These are phyloP conservation scores for Fusarium sp. DNA, from an alignment of 2,329 filamentous ascomycete genomes.

Conservation along the genomic window DNA sequence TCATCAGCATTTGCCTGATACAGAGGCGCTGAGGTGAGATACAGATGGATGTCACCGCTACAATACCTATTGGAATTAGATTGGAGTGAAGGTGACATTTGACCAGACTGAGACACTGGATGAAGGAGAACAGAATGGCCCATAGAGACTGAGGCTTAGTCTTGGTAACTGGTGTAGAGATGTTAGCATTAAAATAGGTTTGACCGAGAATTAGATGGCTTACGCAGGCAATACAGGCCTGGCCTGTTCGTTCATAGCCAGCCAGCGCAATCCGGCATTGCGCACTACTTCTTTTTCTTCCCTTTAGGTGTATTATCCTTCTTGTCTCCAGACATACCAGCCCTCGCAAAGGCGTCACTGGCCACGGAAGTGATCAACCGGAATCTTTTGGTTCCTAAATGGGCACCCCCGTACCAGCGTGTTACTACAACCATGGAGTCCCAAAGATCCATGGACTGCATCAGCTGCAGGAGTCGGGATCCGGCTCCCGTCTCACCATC, in stretches of 20 bases:
- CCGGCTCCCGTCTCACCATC: slow-evolving; percentile 95
- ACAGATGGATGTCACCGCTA: background rate
- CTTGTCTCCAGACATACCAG: slow-evolving; percentile 70
- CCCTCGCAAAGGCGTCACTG: slow-evolving; percentile 81
- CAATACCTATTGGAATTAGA: background rate
- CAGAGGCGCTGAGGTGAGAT: background rate
- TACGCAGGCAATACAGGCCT: background rate
- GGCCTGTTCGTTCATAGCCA: background rate
- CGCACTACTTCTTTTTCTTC: slow-evolving; percentile 20
- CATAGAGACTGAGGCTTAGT: background rate
- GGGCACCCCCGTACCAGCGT: slow-evolving; percentile 92
- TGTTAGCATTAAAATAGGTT: background rate
- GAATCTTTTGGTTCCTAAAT: slow-evolving; percentile 88
- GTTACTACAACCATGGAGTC: slow-evolving; percentile 91
- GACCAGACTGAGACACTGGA: background rate
- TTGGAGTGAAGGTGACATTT: background rate
- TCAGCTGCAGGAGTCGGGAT: slow-evolving; percentile 80
- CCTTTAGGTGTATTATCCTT: slow-evolving; percentile 14
- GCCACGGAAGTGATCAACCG: slow-evolving; percentile 87
- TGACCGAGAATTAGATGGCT: background rate
- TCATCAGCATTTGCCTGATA: background rate
- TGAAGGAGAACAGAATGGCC: background rate
- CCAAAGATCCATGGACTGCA: slow-evolving; percentile 96
- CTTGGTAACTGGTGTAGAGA: background rate
- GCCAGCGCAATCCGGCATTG: background rate